phyloP scores from a whole-genome alignment of 73 alveolate species.

The Stentor coeruleus region DNA sequence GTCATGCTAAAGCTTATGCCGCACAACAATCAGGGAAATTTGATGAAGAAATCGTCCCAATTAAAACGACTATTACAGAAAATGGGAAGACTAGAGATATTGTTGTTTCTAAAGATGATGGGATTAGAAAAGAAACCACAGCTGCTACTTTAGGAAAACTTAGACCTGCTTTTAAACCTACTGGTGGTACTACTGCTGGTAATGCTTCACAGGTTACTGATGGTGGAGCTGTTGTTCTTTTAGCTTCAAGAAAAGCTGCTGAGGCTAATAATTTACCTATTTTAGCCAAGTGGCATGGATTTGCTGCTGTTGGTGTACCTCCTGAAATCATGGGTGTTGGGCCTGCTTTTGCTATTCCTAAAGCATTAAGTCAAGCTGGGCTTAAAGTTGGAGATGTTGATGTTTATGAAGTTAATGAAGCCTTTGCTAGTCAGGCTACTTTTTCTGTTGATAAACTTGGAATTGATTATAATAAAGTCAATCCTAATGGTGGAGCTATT shows the following conservation, averaged over 20 bases:
- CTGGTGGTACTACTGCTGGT: conserved; percentile 99
- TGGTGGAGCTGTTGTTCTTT: conserved; percentile 98
- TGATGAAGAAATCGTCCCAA: conserved; percentile 92
- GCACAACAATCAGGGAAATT: conserved; percentile 87
- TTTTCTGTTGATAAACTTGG: conserved; percentile 85
- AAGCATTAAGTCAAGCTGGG: conserved; percentile 88
- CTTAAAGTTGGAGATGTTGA: conserved; percentile 92
- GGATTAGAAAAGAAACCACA: conserved; percentile 89
- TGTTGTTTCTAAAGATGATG: conserved; percentile 85
- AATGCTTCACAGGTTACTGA: conserved; percentile 98
- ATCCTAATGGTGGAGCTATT: conserved; percentile 99
- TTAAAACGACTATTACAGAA: conserved; percentile 72
- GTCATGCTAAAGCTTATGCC: conserved; percentile 90
- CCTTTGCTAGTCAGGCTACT: conserved; percentile 98
- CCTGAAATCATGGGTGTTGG: conserved; percentile 99
- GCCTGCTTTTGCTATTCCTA: conserved; percentile 99
- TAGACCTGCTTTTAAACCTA: conserved; percentile 95
- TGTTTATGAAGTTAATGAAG: conserved; percentile 99
- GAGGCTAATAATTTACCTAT: conserved; percentile 83
- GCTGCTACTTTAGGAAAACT: conserved; percentile 79
- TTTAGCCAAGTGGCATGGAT: conserved; percentile 82
- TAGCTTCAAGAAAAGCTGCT: conserved; percentile 92
- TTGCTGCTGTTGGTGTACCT: conserved; percentile 98
- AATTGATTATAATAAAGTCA: conserved; percentile 92
- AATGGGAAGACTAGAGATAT: conserved; percentile 66